Evolutionary conservation across 768 basidiomycete species (phyloP).

Genomic region (Hortiboletus campestris): DNA sequence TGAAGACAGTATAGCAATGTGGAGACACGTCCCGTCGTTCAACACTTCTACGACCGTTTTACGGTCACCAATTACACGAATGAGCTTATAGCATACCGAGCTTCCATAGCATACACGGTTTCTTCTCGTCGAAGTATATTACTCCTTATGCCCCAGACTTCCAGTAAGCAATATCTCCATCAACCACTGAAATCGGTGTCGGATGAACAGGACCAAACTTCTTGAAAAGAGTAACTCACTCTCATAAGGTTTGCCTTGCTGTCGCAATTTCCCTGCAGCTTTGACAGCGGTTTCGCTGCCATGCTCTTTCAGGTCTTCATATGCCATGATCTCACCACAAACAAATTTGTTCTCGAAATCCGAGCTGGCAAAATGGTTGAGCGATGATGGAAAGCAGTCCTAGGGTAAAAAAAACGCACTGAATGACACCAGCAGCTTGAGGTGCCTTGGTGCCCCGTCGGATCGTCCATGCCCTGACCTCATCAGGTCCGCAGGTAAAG

Average conservation of each 20-base stretch:
- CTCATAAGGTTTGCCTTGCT: slow-evolving; percentile 97
- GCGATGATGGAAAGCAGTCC: background rate
- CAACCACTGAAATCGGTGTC: slow-evolving; percentile 54
- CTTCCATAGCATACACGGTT: slow-evolving; percentile 10
- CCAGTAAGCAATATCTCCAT: slow-evolving; percentile 93
- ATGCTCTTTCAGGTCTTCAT: slow-evolving; percentile 85
- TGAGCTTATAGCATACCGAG: slow-evolving; percentile 9
- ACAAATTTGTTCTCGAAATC: slow-evolving; percentile 99
- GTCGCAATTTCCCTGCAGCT: slow-evolving; percentile 90
- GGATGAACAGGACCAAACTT: background rate
- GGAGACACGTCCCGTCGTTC: background rate
- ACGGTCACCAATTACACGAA: slow-evolving; percentile 10
- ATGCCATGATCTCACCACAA: slow-evolving; percentile 95
- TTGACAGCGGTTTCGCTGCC: slow-evolving; percentile 91
- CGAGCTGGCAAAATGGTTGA: slow-evolving; percentile 47
- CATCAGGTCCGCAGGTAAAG: slow-evolving; percentile 96
- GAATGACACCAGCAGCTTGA: slow-evolving; percentile 97
- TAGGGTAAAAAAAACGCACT: slow-evolving; percentile 51
- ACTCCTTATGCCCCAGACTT: slow-evolving; percentile 58
- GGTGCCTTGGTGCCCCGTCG: slow-evolving; percentile 92
- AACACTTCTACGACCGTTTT: background rate
- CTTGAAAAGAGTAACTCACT: slow-evolving; percentile 47
- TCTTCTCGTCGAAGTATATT: background rate
- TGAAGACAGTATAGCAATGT: background rate
- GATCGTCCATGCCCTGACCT: slow-evolving; percentile 98